Base-by-base conservation (phyloP, 139 green algal species). In the Chlorella sp. region DNA sequence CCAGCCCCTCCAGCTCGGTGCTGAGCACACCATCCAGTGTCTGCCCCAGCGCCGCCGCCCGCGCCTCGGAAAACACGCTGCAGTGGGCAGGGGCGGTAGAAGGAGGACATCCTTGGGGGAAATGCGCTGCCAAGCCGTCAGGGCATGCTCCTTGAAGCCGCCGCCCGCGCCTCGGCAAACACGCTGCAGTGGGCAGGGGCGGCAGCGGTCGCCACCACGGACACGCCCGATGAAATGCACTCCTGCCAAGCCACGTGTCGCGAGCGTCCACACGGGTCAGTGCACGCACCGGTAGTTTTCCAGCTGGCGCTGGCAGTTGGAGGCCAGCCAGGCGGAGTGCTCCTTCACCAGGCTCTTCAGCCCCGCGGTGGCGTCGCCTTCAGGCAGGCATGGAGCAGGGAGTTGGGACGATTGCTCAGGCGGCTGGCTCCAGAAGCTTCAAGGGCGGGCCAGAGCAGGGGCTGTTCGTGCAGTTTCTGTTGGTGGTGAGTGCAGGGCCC, bases 271-370 rank as follows among this genome's bases (percentile, higher is more conserved):
- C 30, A 73, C 43, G 65, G 11, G 65, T 13, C 26, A 32, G 24
- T 13, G 5, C 8, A 32, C 82, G 1, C 58, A 56, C 64, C 89
- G 82, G 88, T 98, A 98, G 86, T 93, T 93, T 20, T 70, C 46
- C 34, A 92, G 20, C 88, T 98, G 95, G 4, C 89, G 84, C 28
- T 87, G 84, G 89, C 92, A 95, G 87, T 98, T 98, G 51, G 87
- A 83, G 6, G n/a, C 22, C 56, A 98, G 80, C 95, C 92, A 98
- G n/a, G 34, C 79, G 3, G 76, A 64, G 88, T 98, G 94, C 87
- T 98, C 94, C 36, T 78, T 44, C 43, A 94, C 90, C 28, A 90
- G 54, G 26, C 32, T 36, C 43, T 73, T 65, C 32, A 95, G 65
- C 40, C 84, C 72, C 43, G 64, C 84, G 30, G 81, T 82, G 20